A percentile compares a stretch with the other conserved stretches of the same genome.
phyloP scores from a whole-genome alignment of 371 early-diverging fungal genomes.

The Choanephora cucurbitarum region DNA sequence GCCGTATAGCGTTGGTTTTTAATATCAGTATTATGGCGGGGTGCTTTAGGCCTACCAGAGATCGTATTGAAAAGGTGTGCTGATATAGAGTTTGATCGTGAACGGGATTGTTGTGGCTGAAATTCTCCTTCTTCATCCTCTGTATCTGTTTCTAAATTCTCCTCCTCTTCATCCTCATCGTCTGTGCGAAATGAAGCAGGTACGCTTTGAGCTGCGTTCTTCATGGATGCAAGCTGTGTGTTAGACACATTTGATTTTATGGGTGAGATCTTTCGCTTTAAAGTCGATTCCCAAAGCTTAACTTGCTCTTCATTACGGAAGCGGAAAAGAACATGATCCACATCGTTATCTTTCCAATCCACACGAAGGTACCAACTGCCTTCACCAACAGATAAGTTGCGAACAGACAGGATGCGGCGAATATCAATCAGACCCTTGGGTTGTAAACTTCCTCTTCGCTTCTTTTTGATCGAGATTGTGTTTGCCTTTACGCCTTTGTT shows the following conservation, averaged over 20 bases:
- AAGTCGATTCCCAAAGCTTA: conserved; percentile 80
- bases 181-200: conserved; percentile 30
- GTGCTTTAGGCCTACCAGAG: conserved; percentile 29
- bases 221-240: conserved; percentile 46
- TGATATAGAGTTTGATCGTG: conserved; percentile 40
- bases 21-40: conserved; percentile 32
- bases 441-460: conserved; percentile 57
- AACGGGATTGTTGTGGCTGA: conserved; percentile 15
- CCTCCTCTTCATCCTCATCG: conserved; percentile 45
- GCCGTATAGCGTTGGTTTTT: conserved; percentile 16
- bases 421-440: conserved; percentile 79
- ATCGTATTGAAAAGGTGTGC: conserved; percentile 27
- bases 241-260: conserved; percentile 42
- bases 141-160: too few relatives aligned
- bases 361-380: conserved; percentile 64
- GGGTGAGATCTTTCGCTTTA: conserved; percentile 36
- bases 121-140: conserved; percentile 33
- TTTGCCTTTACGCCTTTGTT: conserved; percentile 48
- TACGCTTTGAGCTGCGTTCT: conserved; percentile 9
- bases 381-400: conserved; percentile 19
- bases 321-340: conserved; percentile 82
- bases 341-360: conserved; percentile 79
- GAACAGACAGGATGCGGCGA: conserved; percentile 19
- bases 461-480: conserved; percentile 40
- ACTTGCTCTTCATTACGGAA: conserved; percentile 92